Percentiles rank a stretch among this genome's conserved stretches.
phyloP scores from a whole-genome alignment of 371 early-diverging fungal species.

The Dichotomocladium elegans region DNA sequence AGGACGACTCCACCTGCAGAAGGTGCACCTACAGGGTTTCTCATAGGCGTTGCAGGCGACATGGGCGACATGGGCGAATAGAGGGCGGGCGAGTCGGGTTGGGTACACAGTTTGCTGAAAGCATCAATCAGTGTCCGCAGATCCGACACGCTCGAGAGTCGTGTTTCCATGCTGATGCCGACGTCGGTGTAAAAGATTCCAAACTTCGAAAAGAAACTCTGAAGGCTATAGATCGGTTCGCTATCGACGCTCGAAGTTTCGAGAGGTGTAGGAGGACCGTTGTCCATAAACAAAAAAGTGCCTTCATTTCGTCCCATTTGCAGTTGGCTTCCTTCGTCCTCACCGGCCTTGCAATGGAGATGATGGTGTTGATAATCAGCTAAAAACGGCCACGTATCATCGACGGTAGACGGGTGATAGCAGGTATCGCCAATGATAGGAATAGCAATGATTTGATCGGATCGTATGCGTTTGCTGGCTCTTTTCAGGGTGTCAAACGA shows the following conservation, averaged over 20 bases:
- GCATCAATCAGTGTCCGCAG: slow-evolving; percentile 23
- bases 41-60: not conserved
- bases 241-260: slow-evolving; percentile 4
- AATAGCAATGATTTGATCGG: not conserved
- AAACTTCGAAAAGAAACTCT: slow-evolving; percentile 15
- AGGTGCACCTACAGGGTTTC: too few relatives aligned
- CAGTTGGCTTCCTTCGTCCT: not conserved
- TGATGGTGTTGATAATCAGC: not conserved
- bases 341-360: not conserved
- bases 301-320: not conserved
- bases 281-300: not conserved
- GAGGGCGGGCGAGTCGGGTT: not conserved
- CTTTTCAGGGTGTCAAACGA: slow-evolving; percentile 10
- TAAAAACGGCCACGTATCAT: not conserved
- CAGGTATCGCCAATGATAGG: too few relatives aligned
- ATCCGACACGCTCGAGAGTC: slow-evolving; percentile 21
- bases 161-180: slow-evolving; percentile 27
- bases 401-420: not conserved
- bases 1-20: slow-evolving; percentile 12
- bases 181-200: slow-evolving; percentile 23
- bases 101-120: slow-evolving; percentile 12
- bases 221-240: not conserved
- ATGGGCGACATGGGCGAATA: not conserved
- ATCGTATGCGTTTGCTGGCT: slow-evolving; percentile 13
- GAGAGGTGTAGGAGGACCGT: slow-evolving; percentile 2